Evolutionary conservation across 2,329 filamentous ascomycete genomes (phyloP), one percentile per base, ranked within the genome.

Genomic region (Cercospora beticola): DNA sequence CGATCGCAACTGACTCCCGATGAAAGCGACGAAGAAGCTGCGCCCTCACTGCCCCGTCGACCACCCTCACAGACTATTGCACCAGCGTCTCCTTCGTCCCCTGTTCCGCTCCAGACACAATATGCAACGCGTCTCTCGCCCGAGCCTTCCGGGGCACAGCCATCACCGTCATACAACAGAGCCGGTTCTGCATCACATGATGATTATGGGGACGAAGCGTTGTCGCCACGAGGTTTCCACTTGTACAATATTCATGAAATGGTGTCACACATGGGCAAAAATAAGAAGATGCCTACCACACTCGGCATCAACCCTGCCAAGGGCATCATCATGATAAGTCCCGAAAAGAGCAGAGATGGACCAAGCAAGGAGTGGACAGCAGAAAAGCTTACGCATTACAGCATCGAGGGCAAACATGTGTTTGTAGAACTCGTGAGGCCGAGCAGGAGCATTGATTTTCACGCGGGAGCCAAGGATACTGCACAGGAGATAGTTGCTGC

Each of bases 171-270:
- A 7, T 84, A 85, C 73, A 87, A 85, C 72, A 77, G 86, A 75
- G 80, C 81, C 60, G 78, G 81, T 28, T 73, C 74, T n/a, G 66
- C 68, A 12, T 68, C 72, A 40, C 71, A 74, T 33, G 80, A 82
- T 64, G 79, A 80, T 16, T 82, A 85, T 66, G 81, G 84, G 61
- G 82, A 84, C 26, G 56, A 66, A 23, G 75, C 79, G 14, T 74
- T 75, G 31, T 89, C 90, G 1, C 92, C 92, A 5, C 92, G 92
- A 18, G 92, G 92, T 1, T 98, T 94, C 77, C 94, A 96, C 77
- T 85, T 98, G 79, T 98, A 97, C 82, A 97, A 97, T 75, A 94
- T 98, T 75, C 97, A 94, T 78, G 94, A 98, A 81, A 97, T 97
- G 91, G 88, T 97, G 4, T 94, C 93, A n/a, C 89, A 95, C 56